Percentiles rank a stretch among this genome's conserved stretches.
These are phyloP conservation scores for Taiozyma onychis DNA, from an alignment of 1,139 yeast genomes.

Conservation along the genomic window DNA sequence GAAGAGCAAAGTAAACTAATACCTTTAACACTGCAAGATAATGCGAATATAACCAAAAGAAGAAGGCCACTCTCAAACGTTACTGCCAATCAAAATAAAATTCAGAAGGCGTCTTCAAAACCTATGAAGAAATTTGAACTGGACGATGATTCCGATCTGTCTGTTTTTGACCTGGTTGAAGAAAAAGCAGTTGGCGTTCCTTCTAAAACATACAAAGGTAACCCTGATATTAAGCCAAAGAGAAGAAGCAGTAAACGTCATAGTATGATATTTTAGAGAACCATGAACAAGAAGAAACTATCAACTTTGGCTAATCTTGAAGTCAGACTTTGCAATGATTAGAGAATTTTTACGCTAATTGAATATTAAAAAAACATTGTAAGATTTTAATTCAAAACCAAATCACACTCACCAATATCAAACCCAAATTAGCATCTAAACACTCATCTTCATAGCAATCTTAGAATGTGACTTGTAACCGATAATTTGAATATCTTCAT, in stretches of 20 bases:
- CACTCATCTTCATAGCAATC: constrained; percentile 84
- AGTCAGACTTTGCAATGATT: not conserved
- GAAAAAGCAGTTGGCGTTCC: constrained; percentile 24
- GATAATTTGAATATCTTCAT: constrained; percentile 76
- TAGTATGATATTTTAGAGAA: constrained; percentile 10
- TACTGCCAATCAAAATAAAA: constrained; percentile 8
- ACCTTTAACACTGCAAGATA: constrained; percentile 10
- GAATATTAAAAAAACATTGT: not conserved
- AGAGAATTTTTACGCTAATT: not conserved
- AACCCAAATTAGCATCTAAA: constrained; percentile 23
- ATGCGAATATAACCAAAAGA: constrained; percentile 21
- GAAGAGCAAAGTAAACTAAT: not conserved
- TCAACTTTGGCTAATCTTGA: not conserved
- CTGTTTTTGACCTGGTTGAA: constrained; percentile 25
- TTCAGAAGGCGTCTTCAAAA: constrained; percentile 7
- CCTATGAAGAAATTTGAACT: constrained; percentile 4
- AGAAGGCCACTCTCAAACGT: constrained; percentile 19
- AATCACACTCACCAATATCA: not conserved
- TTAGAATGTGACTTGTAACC: constrained; percentile 78
- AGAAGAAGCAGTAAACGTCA: constrained; percentile 20
- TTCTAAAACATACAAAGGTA: constrained; percentile 19
- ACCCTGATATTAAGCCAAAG: constrained; percentile 17
- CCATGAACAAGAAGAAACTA: not conserved
- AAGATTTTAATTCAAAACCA: not conserved
- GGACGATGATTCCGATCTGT: constrained; percentile 17